Evolutionary conservation across 1,284 basidiomycete genomes (phyloP), one percentile per base, ranked within the genome.

Genomic region (Cerrena zonata): DNA sequence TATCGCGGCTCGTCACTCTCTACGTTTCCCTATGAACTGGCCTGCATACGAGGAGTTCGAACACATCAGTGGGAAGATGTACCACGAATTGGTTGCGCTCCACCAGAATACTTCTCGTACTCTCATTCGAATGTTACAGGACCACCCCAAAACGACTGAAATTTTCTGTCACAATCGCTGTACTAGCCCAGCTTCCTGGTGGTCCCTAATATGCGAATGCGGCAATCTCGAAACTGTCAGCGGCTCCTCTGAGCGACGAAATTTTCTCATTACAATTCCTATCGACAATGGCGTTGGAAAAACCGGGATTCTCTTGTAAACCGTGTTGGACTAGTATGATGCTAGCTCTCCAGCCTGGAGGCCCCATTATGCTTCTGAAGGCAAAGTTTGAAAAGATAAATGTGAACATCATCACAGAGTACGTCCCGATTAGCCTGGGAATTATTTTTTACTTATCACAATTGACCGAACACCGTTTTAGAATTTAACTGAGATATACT

Each of bases 31-130:
- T 21, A 19, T 37, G 36, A 23, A n/a, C 2, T 52, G 53, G 50
- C 45, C 53, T 2, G 37, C 45, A 42, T 48, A 48, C 48, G 18
- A 47, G n/a, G 53, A 56, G 41, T 49, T 52, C 53, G 36, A 39
- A 4, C 12, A 37, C 13, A 50, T 56, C 41, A 41, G 46, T n/a
- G 49, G 40, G 12, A 13, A 40, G 10, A 46, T 49, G 22, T 54
- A 54, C 40, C 47, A 52, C 37, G 12, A 39, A 18, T 47, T 50
- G 25, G 23, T 52, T 23, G 39, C n/a, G 13, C 19, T 49, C 5
- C 55, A 52, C 23, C 19, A 44, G 18, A 13, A 24, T 24, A 12
- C 5, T 7, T 7, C 7, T 34, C 30, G 30, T 15, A 34, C 7
- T 7, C 30, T 34, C 30, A n/a, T n/a, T n/a, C n/a, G n/a, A n/a